phyloP scores from a whole-genome alignment of 192 early-diverging fungal species.

The Coemansia reversa region DNA sequence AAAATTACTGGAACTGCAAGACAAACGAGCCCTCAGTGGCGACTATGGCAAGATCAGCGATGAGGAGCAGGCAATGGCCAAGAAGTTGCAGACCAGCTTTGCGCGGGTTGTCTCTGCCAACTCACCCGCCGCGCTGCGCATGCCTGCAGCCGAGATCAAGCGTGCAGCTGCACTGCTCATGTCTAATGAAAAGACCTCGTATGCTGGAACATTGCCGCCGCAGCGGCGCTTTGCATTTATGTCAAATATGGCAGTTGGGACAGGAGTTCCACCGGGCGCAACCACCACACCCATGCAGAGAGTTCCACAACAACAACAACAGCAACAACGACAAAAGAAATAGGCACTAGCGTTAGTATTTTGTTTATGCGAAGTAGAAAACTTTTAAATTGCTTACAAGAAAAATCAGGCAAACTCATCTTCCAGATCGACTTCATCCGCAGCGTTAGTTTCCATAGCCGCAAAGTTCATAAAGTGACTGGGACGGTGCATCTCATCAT shows the following conservation, averaged over 20 bases:
- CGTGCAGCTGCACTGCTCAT: conserved; percentile 28
- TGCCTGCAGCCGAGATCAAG: conserved; percentile 33
- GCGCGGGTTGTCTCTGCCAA: conserved; percentile 22
- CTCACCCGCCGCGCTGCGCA: conserved; percentile 23
- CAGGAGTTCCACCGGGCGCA: conserved; percentile 27
- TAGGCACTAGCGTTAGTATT: neutral
- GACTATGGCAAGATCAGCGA: conserved; percentile 24
- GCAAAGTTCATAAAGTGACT: conserved; percentile 94
- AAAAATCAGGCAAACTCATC: conserved; percentile 50
- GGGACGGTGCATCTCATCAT: conserved; percentile 93
- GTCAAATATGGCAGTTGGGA: conserved; percentile 25
- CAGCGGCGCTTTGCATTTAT: conserved; percentile 48
- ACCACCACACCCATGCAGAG: conserved; percentile 43
- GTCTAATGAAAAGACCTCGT: conserved; percentile 14
- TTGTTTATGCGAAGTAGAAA: conserved; percentile 1
- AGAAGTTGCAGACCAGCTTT: conserved; percentile 28
- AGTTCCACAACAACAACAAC: neutral
- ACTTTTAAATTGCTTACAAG: neutral
- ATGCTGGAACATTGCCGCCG: conserved; percentile 42
- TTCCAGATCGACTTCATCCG: conserved; percentile 43
- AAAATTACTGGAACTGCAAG: conserved; percentile 35
- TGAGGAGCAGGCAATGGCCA: conserved; percentile 30
- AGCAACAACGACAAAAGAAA: neutral
- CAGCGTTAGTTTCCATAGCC: conserved; percentile 56
- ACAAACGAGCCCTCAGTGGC: conserved; percentile 23